phyloP scores from a whole-genome alignment of 371 early-diverging fungal species.

The Mortierella sp. region DNA sequence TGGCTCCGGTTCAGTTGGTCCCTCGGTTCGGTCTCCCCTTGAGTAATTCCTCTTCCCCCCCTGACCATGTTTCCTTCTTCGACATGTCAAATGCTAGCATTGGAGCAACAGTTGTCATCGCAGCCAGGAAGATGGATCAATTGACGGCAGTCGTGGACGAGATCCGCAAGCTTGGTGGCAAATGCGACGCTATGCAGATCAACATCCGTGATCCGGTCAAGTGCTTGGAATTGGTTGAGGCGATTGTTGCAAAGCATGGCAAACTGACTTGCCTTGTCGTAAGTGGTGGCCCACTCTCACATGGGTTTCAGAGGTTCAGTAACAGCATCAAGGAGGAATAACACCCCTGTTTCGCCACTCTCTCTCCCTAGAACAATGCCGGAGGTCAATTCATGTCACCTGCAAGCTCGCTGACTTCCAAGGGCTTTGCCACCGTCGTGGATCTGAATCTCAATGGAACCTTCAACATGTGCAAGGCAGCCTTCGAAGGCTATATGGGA shows the following conservation, averaged over 20 bases:
- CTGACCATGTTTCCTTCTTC: too few relatives aligned
- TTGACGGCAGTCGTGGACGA: slow-evolving; percentile 45
- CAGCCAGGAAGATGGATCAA: slow-evolving; percentile 56
- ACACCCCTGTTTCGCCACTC: background rate
- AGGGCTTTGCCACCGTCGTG: slow-evolving; percentile 60
- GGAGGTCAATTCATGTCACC: slow-evolving; percentile 61
- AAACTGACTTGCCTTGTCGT: slow-evolving; percentile 58
- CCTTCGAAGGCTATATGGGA: slow-evolving; percentile 53
- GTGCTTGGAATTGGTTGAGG: slow-evolving; percentile 38
- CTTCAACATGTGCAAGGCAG: slow-evolving; percentile 55
- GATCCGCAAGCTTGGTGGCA: slow-evolving; percentile 51
- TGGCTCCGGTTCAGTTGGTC: too few relatives aligned
- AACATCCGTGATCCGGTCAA: slow-evolving; percentile 56
- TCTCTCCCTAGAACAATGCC: slow-evolving; percentile 53
- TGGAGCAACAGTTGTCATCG: slow-evolving; percentile 60
- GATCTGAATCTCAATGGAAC: slow-evolving; percentile 65
- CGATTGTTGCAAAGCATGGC: slow-evolving; percentile 53
- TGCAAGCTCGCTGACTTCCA: slow-evolving; percentile 49
- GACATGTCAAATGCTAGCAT: slow-evolving; percentile 45
- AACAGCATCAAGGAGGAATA: too few relatives aligned
- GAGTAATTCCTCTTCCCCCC: too few relatives aligned
- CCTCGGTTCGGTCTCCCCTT: too few relatives aligned
- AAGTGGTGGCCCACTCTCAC: background rate
- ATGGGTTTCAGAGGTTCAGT: background rate
- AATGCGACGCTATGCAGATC: slow-evolving; percentile 47